A percentile compares a stretch with the other conserved stretches of the same genome.
Evolutionary conservation across 2,329 filamentous ascomycete species (phyloP).

Genomic region (Macroventuria anomochaeta): DNA sequence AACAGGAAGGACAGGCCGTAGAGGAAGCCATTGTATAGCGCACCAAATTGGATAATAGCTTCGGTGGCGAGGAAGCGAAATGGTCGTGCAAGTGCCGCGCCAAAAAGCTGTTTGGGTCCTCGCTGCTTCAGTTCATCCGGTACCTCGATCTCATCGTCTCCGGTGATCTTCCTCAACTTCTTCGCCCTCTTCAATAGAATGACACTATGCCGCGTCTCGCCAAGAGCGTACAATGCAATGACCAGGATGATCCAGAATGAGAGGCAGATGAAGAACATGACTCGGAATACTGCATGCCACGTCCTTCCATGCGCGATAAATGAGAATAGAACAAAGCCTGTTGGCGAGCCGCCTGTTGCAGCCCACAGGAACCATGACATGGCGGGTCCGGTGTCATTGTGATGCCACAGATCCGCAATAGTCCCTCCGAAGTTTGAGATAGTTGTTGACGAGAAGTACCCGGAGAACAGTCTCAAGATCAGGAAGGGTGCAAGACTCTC

Average conservation of each 20-base stretch:
- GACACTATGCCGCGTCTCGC: conserved; percentile 56
- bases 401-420: conserved; percentile 54
- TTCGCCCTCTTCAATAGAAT: conserved; percentile 50
- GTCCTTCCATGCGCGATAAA: conserved; percentile 53
- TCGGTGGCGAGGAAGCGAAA: conserved; percentile 57
- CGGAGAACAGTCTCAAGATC: conserved; percentile 53
- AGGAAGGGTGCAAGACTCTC: conserved; percentile 53
- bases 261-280: conserved; percentile 55
- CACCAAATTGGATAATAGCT: conserved; percentile 57
- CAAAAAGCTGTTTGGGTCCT: conserved; percentile 50
- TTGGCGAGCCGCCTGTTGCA: conserved; percentile 55
- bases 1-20: conserved; percentile 59
- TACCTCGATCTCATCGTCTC: conserved; percentile 39
- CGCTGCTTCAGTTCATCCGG: conserved; percentile 51
- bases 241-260: conserved; percentile 54
- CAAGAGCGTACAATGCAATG: conserved; percentile 44
- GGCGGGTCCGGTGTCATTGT: conserved; percentile 51
- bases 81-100: conserved; percentile 54
- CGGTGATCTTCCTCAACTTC: conserved; percentile 33
- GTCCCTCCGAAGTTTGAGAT: conserved; percentile 53
- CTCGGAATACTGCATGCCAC: conserved; percentile 56
- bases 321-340: conserved; percentile 56
- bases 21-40: conserved; percentile 58
- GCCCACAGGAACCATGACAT: conserved; percentile 57
- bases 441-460: conserved; percentile 53